Conservation (phyloP, 495 filamentous ascomycete genomes). For the Hyphodiscus hymeniophilus region DNA sequence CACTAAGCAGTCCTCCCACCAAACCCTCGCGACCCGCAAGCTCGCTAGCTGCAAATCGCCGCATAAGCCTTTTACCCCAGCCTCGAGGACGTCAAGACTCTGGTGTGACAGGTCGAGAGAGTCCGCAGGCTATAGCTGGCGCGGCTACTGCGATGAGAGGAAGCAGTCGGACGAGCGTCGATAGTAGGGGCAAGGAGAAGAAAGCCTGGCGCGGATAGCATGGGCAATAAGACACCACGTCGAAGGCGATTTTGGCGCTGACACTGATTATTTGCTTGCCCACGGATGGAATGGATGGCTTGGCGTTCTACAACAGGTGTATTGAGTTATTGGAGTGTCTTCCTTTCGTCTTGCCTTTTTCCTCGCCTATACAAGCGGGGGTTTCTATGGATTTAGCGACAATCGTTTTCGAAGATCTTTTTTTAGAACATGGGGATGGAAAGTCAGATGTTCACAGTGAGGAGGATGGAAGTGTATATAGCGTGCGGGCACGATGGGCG, state of each 20-base stretch:
- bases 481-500: conserved; percentile 20
- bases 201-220: conserved; percentile 16
- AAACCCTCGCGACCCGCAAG: conserved; percentile 34
- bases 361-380: not conserved
- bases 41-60: conserved; percentile 36
- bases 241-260: not conserved
- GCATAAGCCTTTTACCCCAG: conserved; percentile 43
- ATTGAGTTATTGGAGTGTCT: not conserved
- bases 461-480: conserved; percentile 11
- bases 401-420: conserved; percentile 1
- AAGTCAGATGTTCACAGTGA: conserved; percentile 1
- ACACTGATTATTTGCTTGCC: not conserved
- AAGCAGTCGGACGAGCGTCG: conserved; percentile 9
- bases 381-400: conserved; percentile 5
- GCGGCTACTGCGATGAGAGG: conserved; percentile 19
- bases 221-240: not conserved
- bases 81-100: conserved; percentile 25
- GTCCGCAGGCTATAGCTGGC: conserved; percentile 20
- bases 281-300: not conserved
- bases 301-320: not conserved
- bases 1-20: conserved; percentile 18
- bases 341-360: conserved; percentile 2
- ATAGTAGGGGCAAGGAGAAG: conserved; percentile 15
- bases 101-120: conserved; percentile 22
- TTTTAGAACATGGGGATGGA: not conserved